A percentile compares a stretch with the other conserved stretches of the same genome.
Evolutionary conservation across 768 basidiomycete genomes (phyloP).

Genomic region (Coprinopsis cinerea): DNA sequence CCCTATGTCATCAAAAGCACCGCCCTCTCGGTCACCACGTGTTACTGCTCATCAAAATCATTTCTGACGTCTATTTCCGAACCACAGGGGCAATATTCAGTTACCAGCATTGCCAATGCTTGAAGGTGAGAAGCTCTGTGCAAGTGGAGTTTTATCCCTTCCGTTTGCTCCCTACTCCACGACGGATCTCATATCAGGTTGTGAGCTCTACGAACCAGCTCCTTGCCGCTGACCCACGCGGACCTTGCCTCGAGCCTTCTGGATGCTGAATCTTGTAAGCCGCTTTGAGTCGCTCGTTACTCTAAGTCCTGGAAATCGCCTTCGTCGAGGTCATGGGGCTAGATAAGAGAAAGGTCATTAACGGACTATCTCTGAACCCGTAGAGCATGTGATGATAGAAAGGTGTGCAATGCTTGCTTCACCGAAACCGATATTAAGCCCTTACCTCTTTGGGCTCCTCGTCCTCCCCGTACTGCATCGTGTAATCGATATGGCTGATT

Average conservation of each 20-base stretch:
- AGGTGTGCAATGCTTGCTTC: no score
- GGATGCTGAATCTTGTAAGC: no score
- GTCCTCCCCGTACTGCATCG: slow-evolving; percentile 98
- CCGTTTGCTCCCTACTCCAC: no score
- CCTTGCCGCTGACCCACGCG: no score
- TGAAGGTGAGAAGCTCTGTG: no score
- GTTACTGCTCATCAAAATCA: neutral
- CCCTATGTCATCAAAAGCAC: slow-evolving; percentile 1
- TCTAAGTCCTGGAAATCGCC: slow-evolving; percentile 83
- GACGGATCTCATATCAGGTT: no score
- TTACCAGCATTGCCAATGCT: neutral
- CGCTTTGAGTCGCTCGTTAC: slow-evolving; percentile 22
- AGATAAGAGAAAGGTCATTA: slow-evolving; percentile 16
- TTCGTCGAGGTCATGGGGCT: slow-evolving; percentile 92
- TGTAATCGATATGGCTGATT: slow-evolving; percentile 94
- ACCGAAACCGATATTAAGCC: no score
- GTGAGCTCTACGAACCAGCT: no score
- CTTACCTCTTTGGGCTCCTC: slow-evolving; percentile 93
- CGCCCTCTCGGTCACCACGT: slow-evolving; percentile 3
- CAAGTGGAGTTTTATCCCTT: no score
- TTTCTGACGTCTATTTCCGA: neutral
- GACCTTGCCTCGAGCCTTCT: no score
- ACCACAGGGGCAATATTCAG: neutral
- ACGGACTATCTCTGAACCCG: slow-evolving; percentile 6
- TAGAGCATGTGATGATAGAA: neutral